Evolutionary conservation across 2,329 filamentous ascomycete species (phyloP), one percentile per base, ranked within the genome.

Genomic region (Herpotrichia juniperi): DNA sequence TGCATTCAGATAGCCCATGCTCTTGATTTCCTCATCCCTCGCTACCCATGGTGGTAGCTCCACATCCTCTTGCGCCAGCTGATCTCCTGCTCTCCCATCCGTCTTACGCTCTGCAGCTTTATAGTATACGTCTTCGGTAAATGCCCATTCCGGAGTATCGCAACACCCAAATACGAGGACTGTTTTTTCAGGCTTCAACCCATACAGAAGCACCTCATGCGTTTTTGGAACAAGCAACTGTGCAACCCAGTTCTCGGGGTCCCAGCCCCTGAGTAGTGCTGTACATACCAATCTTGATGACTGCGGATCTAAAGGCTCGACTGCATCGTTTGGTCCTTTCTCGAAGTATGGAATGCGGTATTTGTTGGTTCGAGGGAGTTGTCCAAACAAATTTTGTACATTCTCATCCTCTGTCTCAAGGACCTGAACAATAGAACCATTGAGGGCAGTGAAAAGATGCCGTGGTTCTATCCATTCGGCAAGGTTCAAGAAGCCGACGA

Each of bases 191-290:
- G 67, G 61, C 9, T 54, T 44, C 28, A 74, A 25, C 1, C 31
- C 51, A 4, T 51, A 42, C 25, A 73, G 19, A 0, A 67, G 32
- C 7, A 40, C 25, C 11, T 72, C 67, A 24, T 71, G 63, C 5
- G 69, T 57, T 1, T 87, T 76, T 0, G 89, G 88, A 0, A 87
- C 88, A 1, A 92, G 66, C 1, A 93, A 63, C 52, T 91, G 86
- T 3, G 93, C 72, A 5, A 78, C 68, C 3, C 79, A 75, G 1
- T 73, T 78, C 19, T 72, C 66, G 0, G 74, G 64, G 63, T 93
- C 87, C 51, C 93, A 84, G 4, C 86, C 88, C 1, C 88, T 83
- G n/a, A 94, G 72, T 8, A 93, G 77, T 0, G 83, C 88, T 1
- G 90, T 76, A 1, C 88, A 88, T 3, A 91, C 70, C 12, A 83